phyloP scores from a whole-genome alignment of 2,329 filamentous ascomycete species.

The Polytolypa hystricis region DNA sequence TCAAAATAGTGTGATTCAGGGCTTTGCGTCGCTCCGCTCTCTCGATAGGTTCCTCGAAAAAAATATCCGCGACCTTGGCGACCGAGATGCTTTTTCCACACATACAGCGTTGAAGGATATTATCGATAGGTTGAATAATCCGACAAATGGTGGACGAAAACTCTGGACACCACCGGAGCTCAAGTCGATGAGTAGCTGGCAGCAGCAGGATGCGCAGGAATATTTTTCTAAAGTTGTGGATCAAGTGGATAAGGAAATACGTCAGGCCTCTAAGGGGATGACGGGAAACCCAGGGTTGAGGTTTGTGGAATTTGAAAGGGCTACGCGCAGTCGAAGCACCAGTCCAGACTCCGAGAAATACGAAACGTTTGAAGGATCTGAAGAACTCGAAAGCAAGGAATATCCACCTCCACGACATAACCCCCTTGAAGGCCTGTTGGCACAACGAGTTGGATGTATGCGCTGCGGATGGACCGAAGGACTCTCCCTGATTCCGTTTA shows the following conservation, averaged over 20 bases:
- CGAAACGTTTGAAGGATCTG: conserved; percentile 8
- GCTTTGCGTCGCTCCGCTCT: conserved; percentile 62
- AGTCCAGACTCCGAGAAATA: not conserved
- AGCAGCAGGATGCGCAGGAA: conserved; percentile 95
- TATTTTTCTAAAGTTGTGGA: conserved; percentile 88
- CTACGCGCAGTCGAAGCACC: not conserved
- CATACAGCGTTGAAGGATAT: conserved; percentile 51
- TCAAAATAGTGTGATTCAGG: conserved; percentile 90
- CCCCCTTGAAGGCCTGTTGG: conserved; percentile 76
- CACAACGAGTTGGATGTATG: conserved; percentile 80
- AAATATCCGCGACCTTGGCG: conserved; percentile 27
- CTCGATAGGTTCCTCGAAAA: conserved; percentile 55
- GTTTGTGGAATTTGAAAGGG: conserved; percentile 22
- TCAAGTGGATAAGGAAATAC: conserved; percentile 68
- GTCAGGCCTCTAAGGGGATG: conserved; percentile 37
- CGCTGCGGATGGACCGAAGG: conserved; percentile 79
- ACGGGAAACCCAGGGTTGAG: conserved; percentile 34
- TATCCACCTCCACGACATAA: conserved; percentile 42
- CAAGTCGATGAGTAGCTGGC: conserved; percentile 89
- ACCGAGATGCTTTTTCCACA: conserved; percentile 33
- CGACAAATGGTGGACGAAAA: conserved; percentile 59
- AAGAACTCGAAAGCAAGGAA: conserved; percentile 8
- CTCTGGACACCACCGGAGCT: conserved; percentile 73
- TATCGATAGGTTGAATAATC: conserved; percentile 58
- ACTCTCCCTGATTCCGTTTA: conserved; percentile 83